Conservation (phyloP, 192 early-diverging fungal genomes). For the Fimicolochytrium jonesii region DNA sequence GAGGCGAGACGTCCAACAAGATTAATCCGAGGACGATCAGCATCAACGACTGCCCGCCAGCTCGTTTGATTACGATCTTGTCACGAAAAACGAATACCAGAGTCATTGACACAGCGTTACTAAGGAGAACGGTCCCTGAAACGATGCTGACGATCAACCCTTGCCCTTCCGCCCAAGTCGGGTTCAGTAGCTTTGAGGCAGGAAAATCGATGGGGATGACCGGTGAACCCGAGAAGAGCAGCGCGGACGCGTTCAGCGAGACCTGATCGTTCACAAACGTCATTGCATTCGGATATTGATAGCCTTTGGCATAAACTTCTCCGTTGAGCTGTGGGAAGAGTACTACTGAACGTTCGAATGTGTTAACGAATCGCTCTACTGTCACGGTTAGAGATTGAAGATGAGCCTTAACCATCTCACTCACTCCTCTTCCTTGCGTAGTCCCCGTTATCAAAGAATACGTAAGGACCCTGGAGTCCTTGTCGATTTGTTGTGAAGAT, state of each 20-base stretch:
- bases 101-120: background rate
- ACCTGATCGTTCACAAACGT: too few species aligned
- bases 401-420: too few species aligned
- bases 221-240: background rate
- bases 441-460: background rate
- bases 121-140: background rate
- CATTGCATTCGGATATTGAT: background rate
- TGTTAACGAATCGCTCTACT: too few species aligned
- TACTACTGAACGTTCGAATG: too few species aligned
- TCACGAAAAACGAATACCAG: background rate
- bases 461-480: slow-evolving; percentile 1
- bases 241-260: too few species aligned
- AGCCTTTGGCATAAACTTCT: background rate
- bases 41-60: background rate
- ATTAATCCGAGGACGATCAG: background rate
- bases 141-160: background rate
- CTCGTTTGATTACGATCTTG: slow-evolving; percentile 1
- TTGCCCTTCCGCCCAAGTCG: background rate
- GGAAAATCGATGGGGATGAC: background rate
- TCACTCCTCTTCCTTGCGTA: too few species aligned
- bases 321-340: background rate
- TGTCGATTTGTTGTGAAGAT: background rate
- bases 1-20: background rate
- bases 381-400: too few species aligned
- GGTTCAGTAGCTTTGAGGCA: background rate